Conservation (phyloP, 306 rosid genomes). For the Dalbergia cultrata region DNA sequence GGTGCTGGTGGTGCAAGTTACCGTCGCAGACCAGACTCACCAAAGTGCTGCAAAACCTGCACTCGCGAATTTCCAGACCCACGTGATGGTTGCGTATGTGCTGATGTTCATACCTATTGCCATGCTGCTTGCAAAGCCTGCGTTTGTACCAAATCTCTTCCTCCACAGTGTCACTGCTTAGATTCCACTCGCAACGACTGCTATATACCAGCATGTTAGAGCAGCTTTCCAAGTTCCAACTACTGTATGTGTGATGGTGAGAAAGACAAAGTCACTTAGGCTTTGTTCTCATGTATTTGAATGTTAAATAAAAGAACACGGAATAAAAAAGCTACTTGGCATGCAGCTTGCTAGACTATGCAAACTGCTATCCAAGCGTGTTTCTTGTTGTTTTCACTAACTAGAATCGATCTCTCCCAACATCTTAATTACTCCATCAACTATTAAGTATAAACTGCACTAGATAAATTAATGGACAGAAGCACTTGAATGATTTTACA, state of each 20-base stretch:
- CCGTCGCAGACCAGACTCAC: neutral
- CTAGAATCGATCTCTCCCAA: too few species aligned
- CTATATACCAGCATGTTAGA: neutral
- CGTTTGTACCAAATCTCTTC: neutral
- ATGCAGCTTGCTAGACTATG: neutral
- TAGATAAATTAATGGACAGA: too few species aligned
- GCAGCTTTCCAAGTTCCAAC: neutral
- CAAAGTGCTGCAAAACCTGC: conserved; percentile 26
- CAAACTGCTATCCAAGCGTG: neutral
- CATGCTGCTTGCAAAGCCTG: neutral
- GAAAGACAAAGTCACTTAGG: neutral
- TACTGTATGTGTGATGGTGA: neutral
- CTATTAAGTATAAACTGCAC: too few species aligned
- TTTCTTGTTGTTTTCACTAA: too few species aligned
- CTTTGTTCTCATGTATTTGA: neutral
- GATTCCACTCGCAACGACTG: neutral
- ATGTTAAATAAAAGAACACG: neutral
- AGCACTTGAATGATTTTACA: too few species aligned
- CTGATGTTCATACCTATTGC: conserved; percentile 12
- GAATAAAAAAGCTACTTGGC: neutral
- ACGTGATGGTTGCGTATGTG: neutral
- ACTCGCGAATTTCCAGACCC: neutral
- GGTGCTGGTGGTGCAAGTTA: neutral
- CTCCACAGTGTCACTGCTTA: conserved; percentile 12
- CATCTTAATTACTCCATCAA: too few species aligned